A percentile compares a stretch with the other conserved stretches of the same genome.
These are phyloP conservation scores for Globisporangium lucens DNA, from an alignment of 352 stramenopile genomes.

Conservation along the genomic window DNA sequence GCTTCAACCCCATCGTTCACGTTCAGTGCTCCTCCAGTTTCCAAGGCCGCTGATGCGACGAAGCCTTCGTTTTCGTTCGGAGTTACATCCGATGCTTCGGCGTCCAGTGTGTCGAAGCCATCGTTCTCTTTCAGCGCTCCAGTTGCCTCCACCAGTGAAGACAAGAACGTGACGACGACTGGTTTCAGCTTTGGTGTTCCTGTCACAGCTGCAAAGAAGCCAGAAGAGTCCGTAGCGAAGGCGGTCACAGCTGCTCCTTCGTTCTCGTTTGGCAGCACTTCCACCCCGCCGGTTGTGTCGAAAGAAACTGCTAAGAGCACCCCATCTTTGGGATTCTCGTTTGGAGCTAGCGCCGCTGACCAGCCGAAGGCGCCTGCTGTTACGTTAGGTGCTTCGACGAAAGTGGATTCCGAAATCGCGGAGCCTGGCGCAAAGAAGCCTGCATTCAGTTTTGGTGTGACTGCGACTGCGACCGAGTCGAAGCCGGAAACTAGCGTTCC, in stretches of 20 bases:
- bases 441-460: conserved; percentile 21
- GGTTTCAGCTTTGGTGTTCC: conserved; percentile 34
- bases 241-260: conserved; percentile 7
- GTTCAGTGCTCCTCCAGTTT: conserved; percentile 45
- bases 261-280: conserved; percentile 19
- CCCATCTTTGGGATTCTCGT: conserved; percentile 7
- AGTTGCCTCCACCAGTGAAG: neutral
- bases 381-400: neutral
- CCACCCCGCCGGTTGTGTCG: neutral
- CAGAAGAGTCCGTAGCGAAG: conserved; percentile 9
- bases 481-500: conserved; percentile 20
- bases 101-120: conserved; percentile 10
- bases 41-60: conserved; percentile 3
- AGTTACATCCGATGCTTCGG: conserved; percentile 1
- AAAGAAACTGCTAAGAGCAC: neutral
- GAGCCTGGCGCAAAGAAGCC: conserved; percentile 15
- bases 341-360: conserved; percentile 9
- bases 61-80: conserved; percentile 29
- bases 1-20: conserved; percentile 37
- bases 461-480: conserved; percentile 13
- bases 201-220: conserved; percentile 7
- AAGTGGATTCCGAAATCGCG: conserved; percentile 3
- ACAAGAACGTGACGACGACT: conserved; percentile 5
- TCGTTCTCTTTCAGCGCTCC: conserved; percentile 24
- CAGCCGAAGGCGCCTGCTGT: neutral